Base-by-base conservation (phyloP, 2,329 filamentous ascomycete genomes). In the Thelonectria blattea region DNA sequence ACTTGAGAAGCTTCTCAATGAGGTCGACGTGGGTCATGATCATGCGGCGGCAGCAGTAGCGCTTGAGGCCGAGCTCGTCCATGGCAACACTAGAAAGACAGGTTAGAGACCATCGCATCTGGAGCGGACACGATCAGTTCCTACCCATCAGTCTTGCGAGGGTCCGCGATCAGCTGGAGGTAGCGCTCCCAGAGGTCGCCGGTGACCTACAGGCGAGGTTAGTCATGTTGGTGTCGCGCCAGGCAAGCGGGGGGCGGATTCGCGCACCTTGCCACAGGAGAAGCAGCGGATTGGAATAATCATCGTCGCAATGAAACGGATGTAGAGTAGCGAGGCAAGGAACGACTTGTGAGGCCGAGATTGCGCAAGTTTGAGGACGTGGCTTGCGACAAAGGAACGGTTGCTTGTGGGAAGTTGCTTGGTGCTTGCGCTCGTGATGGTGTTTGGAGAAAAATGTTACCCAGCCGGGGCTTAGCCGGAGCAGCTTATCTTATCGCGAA, bases 211-310 rank as follows among this genome's bases (percentile, higher is more conserved):
- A 61, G 24, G 34, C 20, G 54, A 30, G 73, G 77, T 71, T 60
- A 79, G 75, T 64, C 58, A 70, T 62, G 22, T 20, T 27, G 27
- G 52, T n/a, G 24, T 11, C 46, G 27, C 51, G 46, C 46, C 55
- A 62, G 55, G 57, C 58, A 45, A 50, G 62, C 53, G 48, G 51
- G 17, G 41, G 18, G 18, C 27, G 52, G 54, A n/a, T 46, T 39
- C 12, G 68, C 79, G 61, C 79, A 97, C 95, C 91, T 99, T 99
- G 78, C 95, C 95, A 79, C 95, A 99, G 60, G 95, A 98, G 80
- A 99, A 99, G 82, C 95, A 99, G 70, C 95, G 92, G 68, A 99
- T 92, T 3, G 95, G 95, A 70, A 99, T 98, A 79, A 99, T 99
- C 95, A 99, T 99, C 58, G 80, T 90, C 81, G 68, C 64, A 50